phyloP scores from a whole-genome alignment of 2,329 filamentous ascomycete species.

The Fusarium buxicola region DNA sequence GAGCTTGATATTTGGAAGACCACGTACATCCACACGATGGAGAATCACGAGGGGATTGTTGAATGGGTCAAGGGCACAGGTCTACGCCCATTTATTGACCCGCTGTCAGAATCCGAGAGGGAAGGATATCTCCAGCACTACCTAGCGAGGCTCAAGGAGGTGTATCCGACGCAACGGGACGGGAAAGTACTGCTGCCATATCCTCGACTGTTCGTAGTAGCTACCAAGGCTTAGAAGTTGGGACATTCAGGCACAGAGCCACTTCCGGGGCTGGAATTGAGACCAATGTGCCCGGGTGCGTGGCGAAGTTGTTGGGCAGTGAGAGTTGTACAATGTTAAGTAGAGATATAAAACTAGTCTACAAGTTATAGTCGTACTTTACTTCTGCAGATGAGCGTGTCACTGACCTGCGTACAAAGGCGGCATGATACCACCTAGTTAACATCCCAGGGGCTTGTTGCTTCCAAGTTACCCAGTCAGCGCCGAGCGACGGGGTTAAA shows the following conservation, averaged over 20 bases:
- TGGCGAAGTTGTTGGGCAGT: too few species aligned
- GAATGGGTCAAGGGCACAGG: conserved; percentile 71
- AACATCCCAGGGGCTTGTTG: too few species aligned
- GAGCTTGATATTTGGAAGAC: conserved; percentile 66
- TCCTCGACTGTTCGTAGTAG: conserved; percentile 67
- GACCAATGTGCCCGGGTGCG: too few species aligned
- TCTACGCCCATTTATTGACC: conserved; percentile 65
- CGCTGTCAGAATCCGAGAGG: conserved; percentile 55
- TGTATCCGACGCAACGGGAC: conserved; percentile 59
- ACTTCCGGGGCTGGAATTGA: too few species aligned
- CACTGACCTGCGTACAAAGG: too few species aligned
- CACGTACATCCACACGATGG: conserved; percentile 63
- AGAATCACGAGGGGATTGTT: conserved; percentile 61
- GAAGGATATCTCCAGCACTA: conserved; percentile 61
- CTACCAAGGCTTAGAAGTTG: conserved; percentile 36
- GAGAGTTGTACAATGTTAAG: too few species aligned
- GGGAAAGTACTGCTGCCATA: conserved; percentile 67
- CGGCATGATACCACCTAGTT: too few species aligned
- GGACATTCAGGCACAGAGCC: neutral
- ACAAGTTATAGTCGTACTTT: too few species aligned
- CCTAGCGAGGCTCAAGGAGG: conserved; percentile 54
- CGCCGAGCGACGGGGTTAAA: too few species aligned
- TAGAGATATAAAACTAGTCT: too few species aligned
- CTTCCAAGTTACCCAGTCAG: too few species aligned
- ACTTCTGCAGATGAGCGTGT: too few species aligned